Evolutionary conservation across 139 green algal genomes (phyloP), one percentile per base, ranked within the genome.

Genomic region (Parachlorella kessleri): DNA sequence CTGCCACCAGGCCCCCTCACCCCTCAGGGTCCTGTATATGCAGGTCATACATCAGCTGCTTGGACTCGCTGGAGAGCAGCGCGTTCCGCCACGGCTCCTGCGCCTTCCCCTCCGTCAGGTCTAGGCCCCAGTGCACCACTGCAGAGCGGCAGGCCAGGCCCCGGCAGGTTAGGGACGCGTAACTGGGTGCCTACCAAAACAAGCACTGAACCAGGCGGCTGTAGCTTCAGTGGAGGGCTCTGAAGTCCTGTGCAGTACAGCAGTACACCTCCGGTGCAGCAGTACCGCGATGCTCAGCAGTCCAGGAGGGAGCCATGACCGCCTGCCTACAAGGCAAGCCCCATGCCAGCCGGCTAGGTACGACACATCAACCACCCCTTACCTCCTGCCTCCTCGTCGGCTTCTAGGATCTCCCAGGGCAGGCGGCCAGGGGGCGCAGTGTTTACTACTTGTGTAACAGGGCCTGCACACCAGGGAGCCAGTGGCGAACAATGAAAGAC

Each of bases 101-200:
- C 33, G 82, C 82, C 42, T 64, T 66, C 6, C 82, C 82, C 37
- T 83, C 82, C 0, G 82, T 87, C 40, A 87, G 55, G 68, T 87
- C 82, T 2, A 81, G 42, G 0, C 39, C 82, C 82, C 82, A 87
- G 63, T 80, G 66, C 32, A 86, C 39, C 36, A 70, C 32, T 69
- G 63, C 63, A 69, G n/a, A n/a, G n/a, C n/a, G 66, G 59, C 33
- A 6, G 14, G 48, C 2, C 14, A 10, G 35, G 35, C 10, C n/a
- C n/a, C n/a, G n/a, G n/a, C n/a, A n/a, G n/a, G n/a, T n/a, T n/a
- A n/a, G n/a, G n/a, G n/a, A n/a, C n/a, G n/a, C n/a, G n/a, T n/a
- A n/a, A n/a, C n/a, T n/a, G n/a, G n/a, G n/a, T n/a, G n/a, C n/a
- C n/a, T n/a, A n/a, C n/a, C n/a, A n/a, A n/a, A n/a, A n/a, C n/a